Evolutionary conservation across 352 stramenopile genomes (phyloP), one percentile per base, ranked within the genome.

Genomic region (Phytopythium delawarense): DNA sequence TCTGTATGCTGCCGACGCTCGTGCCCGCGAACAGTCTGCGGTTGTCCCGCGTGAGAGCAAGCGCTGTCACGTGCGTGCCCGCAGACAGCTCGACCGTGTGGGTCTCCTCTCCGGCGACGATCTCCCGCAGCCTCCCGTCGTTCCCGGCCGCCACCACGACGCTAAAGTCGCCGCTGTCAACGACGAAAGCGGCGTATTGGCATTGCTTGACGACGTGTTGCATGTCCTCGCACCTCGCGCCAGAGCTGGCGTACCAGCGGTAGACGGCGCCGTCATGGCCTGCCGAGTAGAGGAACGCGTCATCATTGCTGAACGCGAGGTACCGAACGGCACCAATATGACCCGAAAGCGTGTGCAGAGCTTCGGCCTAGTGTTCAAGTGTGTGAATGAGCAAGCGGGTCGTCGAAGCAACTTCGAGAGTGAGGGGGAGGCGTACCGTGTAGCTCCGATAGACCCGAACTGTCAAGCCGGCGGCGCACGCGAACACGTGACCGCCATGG

Each of bases 221-320:
- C 60, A 88, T 81, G 13, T 91, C 82, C 54, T 94, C 85, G 49
- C 79, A 84, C 25, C 85, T 78, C n/a, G 51, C 69, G 4, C 85
- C 84, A 40, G 53, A 67, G 53, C 40, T 73, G 18, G 84, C 74
- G 54, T 76, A 78, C 88, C 88, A 96, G 39, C 84, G 81, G 42
- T 94, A 96, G 3, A 96, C 72, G 2, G 85, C 82, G 7, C 88
- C 87, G 44, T 96, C 88, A 39, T 91, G 76, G 7, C 74, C 88
- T 37, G 79, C 77, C 7, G 87, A 94, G 65, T 85, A 92, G 16
- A 96, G 60, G 48, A 86, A 88, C 20, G 65, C 75, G 58, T 96
- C 88, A 55, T 94, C 84, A 34, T 59, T 69, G 51, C 73, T 89
- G 81, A 84, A 96, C 16, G 69, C 65, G 9, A 96, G 61, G 11